Conservation (phyloP, 192 early-diverging fungal species). For the Lobosporangium transversale region DNA sequence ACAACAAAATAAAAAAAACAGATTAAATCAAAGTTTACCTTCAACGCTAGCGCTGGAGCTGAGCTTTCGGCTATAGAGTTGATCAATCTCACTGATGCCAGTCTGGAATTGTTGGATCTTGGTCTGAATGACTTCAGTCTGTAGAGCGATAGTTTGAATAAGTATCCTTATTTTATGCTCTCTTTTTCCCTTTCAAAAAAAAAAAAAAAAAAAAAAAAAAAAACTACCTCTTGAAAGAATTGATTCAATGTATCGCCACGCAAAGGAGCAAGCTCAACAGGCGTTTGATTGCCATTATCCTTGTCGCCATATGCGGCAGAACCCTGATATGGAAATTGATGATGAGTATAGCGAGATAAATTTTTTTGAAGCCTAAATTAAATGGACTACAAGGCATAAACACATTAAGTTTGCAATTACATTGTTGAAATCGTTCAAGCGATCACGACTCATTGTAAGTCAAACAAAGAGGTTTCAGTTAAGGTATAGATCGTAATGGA, state of each 20-base stretch:
- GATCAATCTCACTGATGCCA: constrained; percentile 41
- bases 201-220: too few relatives aligned
- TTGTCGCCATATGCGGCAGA: constrained; percentile 5
- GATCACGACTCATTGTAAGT: constrained; percentile 41
- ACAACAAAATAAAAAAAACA: too few relatives aligned
- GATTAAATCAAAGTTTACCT: background rate
- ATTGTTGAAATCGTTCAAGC: constrained; percentile 47
- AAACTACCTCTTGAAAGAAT: constrained; percentile 47
- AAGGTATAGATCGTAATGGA: too few relatives aligned
- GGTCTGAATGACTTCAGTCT: constrained; percentile 48
- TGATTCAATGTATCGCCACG: constrained; percentile 31
- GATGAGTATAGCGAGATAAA: background rate
- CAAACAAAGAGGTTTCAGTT: too few relatives aligned
- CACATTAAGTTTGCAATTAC: too few relatives aligned
- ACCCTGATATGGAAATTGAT: constrained; percentile 7
- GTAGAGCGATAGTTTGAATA: too few relatives aligned
- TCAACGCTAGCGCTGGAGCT: constrained; percentile 9
- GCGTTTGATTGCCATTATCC: constrained; percentile 2
- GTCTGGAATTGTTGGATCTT: constrained; percentile 50
- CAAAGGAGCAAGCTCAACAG: constrained; percentile 43
- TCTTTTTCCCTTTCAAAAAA: too few relatives aligned
- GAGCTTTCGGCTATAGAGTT: constrained; percentile 33
- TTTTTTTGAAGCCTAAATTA: too few relatives aligned
- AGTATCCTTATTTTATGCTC: too few relatives aligned
- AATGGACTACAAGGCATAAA: too few relatives aligned